phyloP scores from a whole-genome alignment of 2,329 filamentous ascomycete species.

The Trichothecium roseum region DNA sequence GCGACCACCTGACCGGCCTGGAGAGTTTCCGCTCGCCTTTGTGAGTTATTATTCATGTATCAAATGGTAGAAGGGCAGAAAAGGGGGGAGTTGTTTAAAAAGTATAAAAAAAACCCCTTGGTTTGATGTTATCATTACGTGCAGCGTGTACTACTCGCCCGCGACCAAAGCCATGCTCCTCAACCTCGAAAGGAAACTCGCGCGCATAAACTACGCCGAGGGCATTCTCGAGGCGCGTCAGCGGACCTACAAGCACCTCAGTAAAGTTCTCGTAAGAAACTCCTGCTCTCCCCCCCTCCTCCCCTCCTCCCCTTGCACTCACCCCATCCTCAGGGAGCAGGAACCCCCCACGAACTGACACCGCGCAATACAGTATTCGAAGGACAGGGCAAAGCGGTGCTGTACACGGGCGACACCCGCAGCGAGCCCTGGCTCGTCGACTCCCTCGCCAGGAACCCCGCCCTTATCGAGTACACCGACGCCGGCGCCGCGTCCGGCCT shows the following conservation, averaged over 20 bases:
- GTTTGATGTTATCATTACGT: no score
- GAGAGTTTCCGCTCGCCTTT: slow-evolving; percentile 70
- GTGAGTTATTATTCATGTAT: no score
- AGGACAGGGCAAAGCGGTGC: slow-evolving; percentile 55
- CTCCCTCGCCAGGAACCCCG: slow-evolving; percentile 57
- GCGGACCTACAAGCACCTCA: slow-evolving; percentile 68
- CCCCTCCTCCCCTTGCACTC: no score
- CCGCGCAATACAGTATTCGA: slow-evolving; percentile 79
- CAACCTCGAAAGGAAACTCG: slow-evolving; percentile 65
- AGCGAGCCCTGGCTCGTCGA: slow-evolving; percentile 83
- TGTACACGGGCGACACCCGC: slow-evolving; percentile 86
- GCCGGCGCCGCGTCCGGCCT: slow-evolving; percentile 43
- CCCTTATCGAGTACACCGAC: slow-evolving; percentile 66
- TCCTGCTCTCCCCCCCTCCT: slow-evolving; percentile 38
- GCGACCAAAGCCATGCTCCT: slow-evolving; percentile 75
- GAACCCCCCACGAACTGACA: no score
- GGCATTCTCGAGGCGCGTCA: slow-evolving; percentile 66
- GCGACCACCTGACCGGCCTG: slow-evolving; percentile 75
- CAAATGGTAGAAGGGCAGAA: no score
- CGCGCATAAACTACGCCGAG: slow-evolving; percentile 70
- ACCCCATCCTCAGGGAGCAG: no score
- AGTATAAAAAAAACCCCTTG: slow-evolving; percentile 6
- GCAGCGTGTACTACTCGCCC: slow-evolving; percentile 73
- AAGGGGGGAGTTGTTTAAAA: slow-evolving; percentile 6
- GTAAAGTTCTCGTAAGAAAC: slow-evolving; percentile 62